Evolutionary conservation across 768 basidiomycete species (phyloP).

Genomic region (Hemileccinum rubropunctum): DNA sequence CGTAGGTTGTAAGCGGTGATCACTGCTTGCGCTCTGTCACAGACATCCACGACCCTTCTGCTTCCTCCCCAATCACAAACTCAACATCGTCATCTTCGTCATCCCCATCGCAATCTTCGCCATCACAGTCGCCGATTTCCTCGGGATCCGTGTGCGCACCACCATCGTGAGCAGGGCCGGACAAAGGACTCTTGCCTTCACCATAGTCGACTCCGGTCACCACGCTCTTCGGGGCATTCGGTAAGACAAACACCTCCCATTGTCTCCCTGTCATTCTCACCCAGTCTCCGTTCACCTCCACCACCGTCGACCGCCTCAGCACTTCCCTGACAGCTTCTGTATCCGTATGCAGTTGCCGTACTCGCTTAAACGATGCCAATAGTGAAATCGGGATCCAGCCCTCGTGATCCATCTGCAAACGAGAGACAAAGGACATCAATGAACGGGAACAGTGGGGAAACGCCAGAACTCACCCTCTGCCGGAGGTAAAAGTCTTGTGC

Average conservation of each 20-base stretch:
- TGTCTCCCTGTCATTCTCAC: slow-evolving; percentile 61
- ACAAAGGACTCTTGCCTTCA: not conserved
- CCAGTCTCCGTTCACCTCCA: slow-evolving; percentile 67
- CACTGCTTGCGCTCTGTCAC: slow-evolving; percentile 30
- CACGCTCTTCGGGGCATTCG: slow-evolving; percentile 51
- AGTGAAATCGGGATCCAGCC: slow-evolving; percentile 85
- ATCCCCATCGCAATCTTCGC: slow-evolving; percentile 38
- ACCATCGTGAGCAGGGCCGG: not conserved
- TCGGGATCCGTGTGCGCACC: slow-evolving; percentile 4
- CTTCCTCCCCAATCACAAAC: slow-evolving; percentile 60
- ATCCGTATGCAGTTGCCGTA: slow-evolving; percentile 63
- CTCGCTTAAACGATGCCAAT: slow-evolving; percentile 86
- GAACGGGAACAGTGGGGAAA: not conserved
- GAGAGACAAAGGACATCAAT: not conserved
- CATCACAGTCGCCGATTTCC: slow-evolving; percentile 29
- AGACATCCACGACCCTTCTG: slow-evolving; percentile 37
- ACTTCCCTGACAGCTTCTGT: slow-evolving; percentile 65
- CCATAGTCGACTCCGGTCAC: slow-evolving; percentile 13
- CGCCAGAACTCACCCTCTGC: slow-evolving; percentile 53
- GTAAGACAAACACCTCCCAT: slow-evolving; percentile 62
- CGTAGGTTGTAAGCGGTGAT: slow-evolving; percentile 9
- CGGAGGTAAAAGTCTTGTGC: slow-evolving; percentile 84
- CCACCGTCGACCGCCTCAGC: slow-evolving; percentile 58
- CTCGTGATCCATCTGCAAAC: slow-evolving; percentile 75
- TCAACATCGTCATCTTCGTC: slow-evolving; percentile 77